Conservation (phyloP, 305 asterid species). For the Fraxinus angustifolia region DNA sequence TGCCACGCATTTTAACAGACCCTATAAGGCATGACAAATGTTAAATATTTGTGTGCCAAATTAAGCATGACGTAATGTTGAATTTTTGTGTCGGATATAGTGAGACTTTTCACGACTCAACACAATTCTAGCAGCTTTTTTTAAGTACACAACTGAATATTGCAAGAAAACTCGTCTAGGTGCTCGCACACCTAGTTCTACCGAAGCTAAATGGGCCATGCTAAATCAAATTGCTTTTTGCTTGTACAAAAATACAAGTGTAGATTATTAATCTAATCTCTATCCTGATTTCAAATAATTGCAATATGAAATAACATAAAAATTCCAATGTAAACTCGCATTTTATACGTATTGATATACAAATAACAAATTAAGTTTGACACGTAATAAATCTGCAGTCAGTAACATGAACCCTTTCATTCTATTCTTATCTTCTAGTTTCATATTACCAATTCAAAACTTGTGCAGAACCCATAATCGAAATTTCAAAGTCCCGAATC, state of each 20-base stretch:
- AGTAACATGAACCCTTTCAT: not conserved
- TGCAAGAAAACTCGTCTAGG: constrained; percentile 27
- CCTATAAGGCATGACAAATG: no score
- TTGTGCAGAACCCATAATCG: not conserved
- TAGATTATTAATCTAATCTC: not conserved
- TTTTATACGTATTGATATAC: not conserved
- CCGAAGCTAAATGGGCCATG: constrained; percentile 1
- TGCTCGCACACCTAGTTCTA: not conserved
- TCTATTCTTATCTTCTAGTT: not conserved
- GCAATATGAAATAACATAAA: not conserved
- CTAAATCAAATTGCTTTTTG: not conserved
- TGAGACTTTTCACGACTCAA: not conserved
- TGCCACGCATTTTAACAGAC: no score
- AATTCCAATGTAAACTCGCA: not conserved
- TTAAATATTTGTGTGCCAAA: no score
- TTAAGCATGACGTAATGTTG: not conserved
- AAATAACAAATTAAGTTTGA: not conserved
- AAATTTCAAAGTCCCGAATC: not conserved
- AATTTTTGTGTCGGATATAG: no score
- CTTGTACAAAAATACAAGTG: not conserved
- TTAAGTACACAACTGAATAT: constrained; percentile 13
- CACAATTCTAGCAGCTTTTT: not conserved
- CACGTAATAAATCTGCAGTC: no score
- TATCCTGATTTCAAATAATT: not conserved
- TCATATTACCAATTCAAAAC: not conserved